Percentiles rank a stretch among this genome's conserved stretches.
phyloP scores from a whole-genome alignment of 1,139 yeast species.

The Pichia sp. region DNA sequence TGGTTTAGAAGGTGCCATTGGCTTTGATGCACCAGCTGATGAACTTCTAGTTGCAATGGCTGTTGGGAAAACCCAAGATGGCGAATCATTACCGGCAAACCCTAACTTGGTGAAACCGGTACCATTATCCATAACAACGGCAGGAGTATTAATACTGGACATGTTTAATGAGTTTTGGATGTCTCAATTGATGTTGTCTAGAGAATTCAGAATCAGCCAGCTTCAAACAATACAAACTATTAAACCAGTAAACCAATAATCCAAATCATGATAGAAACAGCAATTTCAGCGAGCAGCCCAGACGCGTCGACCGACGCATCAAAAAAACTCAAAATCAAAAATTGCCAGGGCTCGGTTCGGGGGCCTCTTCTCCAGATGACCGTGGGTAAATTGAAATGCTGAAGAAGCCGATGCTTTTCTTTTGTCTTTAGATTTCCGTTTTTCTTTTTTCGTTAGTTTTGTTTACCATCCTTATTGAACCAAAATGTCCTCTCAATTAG shows the following conservation, averaged over 20 bases:
- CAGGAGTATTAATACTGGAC: constrained; percentile 73
- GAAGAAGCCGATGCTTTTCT: not conserved
- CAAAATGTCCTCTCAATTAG: constrained; percentile 37
- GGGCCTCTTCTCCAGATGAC: not conserved
- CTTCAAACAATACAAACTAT: not conserved
- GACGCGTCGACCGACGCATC: not conserved
- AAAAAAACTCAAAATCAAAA: too few species aligned
- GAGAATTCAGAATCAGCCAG: not conserved
- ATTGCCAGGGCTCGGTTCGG: not conserved
- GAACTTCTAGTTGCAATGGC: constrained; percentile 79
- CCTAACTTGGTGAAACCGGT: constrained; percentile 97
- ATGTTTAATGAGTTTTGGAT: constrained; percentile 26
- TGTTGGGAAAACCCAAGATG: constrained; percentile 95
- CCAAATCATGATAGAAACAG: not conserved
- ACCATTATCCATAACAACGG: constrained; percentile 93
- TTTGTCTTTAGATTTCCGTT: not conserved
- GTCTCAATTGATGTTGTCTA: not conserved
- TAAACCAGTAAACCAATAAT: not conserved
- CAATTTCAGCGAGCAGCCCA: not conserved
- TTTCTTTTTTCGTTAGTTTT: too few species aligned
- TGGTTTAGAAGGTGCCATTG: constrained; percentile 30
- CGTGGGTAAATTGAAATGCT: not conserved
- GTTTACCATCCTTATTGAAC: not conserved
- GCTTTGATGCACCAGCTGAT: constrained; percentile 28
- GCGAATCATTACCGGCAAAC: constrained; percentile 97